Base-by-base conservation (phyloP, 2,329 filamentous ascomycete species). In the Fusarium mundagurra region DNA sequence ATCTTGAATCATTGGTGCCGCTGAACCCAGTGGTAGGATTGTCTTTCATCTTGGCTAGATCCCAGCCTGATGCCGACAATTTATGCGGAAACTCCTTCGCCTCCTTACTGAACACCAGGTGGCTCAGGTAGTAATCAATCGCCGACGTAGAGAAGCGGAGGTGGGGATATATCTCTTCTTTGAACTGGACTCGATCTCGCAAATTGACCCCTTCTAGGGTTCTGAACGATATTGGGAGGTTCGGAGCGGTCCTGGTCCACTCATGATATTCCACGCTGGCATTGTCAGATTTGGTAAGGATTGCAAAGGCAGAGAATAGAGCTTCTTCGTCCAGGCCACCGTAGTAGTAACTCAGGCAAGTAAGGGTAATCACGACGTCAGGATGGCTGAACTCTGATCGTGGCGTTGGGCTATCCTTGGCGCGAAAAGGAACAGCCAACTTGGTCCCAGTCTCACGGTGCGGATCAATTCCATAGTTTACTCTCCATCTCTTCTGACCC, bases 41-140 rank as follows among this genome's bases (percentile, higher is more conserved):
- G 0, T 27, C 14, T 63, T 87, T 91, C 9, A 53, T 54, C 44
- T 82, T 77, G 2, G 83, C 89, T 24, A 93, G 82, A 71, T 94
- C 91, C 92, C 92, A 94, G 0, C 91, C 92, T 0, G 91, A 93
- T 0, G 90, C 86, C 0, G 89, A 90, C 0, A 94, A 80, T 67
- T 93, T 94, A 14, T 85, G 64, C 0, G 88, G 87, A 57, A 93
- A 94, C 66, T 93, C 88, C 33, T 87, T 90, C 71, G 89, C 86
- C 31, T 92, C 87, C 44, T 86, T 89, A 0, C 90, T 85, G 70
- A 94, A 94, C 0, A 92, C 87, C 2, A 91, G 77, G 10, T 84
- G 79, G 0, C 82, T 79, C 1, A 95, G 79, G 76, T 88, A 94
- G 71, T 90, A 94, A 71, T 95, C 89, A 5, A 94, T 85, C 0